phyloP scores from a whole-genome alignment of 306 rosid species.

The Boehmeria nivea region DNA sequence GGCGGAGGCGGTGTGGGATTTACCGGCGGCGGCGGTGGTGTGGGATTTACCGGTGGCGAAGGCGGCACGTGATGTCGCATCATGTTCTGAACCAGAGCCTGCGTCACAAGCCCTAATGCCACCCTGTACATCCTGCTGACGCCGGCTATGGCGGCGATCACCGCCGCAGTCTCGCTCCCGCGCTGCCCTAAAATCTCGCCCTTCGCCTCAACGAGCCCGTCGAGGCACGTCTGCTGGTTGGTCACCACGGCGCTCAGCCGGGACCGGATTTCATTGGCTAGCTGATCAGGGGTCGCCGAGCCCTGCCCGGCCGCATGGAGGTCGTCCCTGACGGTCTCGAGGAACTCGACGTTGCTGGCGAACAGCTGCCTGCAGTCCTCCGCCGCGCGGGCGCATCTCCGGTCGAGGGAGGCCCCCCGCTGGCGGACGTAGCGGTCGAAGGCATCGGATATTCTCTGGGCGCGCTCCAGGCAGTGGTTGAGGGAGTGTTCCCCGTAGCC shows the following conservation, averaged over 20 bases:
- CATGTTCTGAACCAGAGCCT: constrained; percentile 34
- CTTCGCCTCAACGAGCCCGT: constrained; percentile 43
- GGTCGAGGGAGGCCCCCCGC: constrained; percentile 12
- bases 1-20: no score
- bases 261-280: constrained; percentile 43
- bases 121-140: constrained; percentile 51
- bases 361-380: constrained; percentile 57
- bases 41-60: not conserved
- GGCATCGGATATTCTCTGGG: constrained; percentile 34
- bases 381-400: constrained; percentile 34
- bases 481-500: constrained; percentile 52
- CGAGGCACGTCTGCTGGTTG: constrained; percentile 70
- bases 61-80: constrained; percentile 4
- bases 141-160: constrained; percentile 38
- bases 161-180: not conserved
- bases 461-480: constrained; percentile 55
- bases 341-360: constrained; percentile 47
- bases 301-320: constrained; percentile 24
- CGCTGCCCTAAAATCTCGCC: constrained; percentile 23
- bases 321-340: constrained; percentile 29
- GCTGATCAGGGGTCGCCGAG: constrained; percentile 13
- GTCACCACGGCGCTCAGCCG: constrained; percentile 67
- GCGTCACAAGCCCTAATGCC: constrained; percentile 56
- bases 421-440: constrained; percentile 28
- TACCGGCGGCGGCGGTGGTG: no score